Conservation (phyloP, 2,329 filamentous ascomycete genomes). For the Lojkania enalia region DNA sequence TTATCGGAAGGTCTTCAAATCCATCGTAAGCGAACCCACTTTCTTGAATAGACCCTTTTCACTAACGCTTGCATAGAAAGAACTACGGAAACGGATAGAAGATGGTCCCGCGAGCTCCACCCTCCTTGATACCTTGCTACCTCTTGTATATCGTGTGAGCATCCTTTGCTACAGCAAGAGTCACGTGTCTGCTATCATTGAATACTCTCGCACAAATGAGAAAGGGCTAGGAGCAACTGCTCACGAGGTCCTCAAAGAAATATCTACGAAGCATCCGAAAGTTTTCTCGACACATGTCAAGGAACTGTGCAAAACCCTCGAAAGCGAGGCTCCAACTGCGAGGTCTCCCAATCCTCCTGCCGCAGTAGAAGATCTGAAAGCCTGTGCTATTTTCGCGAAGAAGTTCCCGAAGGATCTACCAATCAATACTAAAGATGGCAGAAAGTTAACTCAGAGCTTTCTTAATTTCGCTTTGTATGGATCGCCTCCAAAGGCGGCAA, state of each 20-base stretch:
- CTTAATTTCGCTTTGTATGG: constrained; percentile 83
- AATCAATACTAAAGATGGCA: constrained; percentile 58
- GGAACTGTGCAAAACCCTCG: constrained; percentile 84
- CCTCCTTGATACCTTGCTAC: constrained; percentile 77
- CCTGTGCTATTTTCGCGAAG: constrained; percentile 87
- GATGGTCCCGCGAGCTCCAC: constrained; percentile 62
- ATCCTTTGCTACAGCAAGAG: constrained; percentile 92
- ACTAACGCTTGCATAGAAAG: constrained; percentile 56
- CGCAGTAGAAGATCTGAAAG: constrained; percentile 89
- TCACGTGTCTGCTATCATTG: constrained; percentile 87
- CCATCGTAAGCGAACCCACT: constrained; percentile 56
- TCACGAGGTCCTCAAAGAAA: constrained; percentile 88
- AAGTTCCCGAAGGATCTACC: constrained; percentile 84
- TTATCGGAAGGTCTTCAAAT: constrained; percentile 86
- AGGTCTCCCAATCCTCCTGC: constrained; percentile 68
- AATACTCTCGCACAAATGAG: constrained; percentile 81
- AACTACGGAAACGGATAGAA: constrained; percentile 81
- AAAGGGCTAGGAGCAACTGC: constrained; percentile 76
- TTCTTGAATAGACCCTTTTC: background rate
- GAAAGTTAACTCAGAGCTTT: constrained; percentile 79
- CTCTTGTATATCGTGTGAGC: constrained; percentile 80
- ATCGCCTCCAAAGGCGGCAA: constrained; percentile 78
- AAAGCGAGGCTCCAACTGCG: constrained; percentile 75
- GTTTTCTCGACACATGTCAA: constrained; percentile 92
- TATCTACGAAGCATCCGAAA: constrained; percentile 84